These are phyloP conservation scores for Xylaria sp. DNA, from an alignment of 2,329 filamentous ascomycete genomes.

Conservation along the genomic window DNA sequence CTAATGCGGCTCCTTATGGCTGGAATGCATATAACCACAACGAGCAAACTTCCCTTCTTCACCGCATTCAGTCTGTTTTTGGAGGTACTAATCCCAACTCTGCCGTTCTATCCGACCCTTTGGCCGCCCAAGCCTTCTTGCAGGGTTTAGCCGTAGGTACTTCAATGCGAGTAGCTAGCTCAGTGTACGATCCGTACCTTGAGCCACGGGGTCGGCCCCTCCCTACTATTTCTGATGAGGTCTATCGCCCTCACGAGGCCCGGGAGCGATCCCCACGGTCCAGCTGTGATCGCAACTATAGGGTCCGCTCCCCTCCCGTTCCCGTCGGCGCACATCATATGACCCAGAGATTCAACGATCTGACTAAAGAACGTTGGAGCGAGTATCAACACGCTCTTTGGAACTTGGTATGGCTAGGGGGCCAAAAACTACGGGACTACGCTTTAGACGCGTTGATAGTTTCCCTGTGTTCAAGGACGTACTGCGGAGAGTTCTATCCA, in stretches of 20 bases:
- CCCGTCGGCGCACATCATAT: neutral
- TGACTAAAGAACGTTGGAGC: neutral
- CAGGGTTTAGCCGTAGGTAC: conserved; percentile 37
- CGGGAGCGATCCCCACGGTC: conserved; percentile 29
- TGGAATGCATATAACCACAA: conserved; percentile 2
- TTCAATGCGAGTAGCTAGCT: conserved; percentile 11
- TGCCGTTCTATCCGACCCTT: conserved; percentile 30
- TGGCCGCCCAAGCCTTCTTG: conserved; percentile 37
- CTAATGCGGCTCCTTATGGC: conserved; percentile 6
- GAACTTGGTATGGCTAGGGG: neutral
- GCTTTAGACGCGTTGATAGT: neutral
- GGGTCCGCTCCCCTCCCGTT: conserved; percentile 25
- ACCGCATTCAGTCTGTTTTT: conserved; percentile 30
- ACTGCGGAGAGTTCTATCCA: neutral
- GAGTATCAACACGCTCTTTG: neutral
- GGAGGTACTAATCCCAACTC: conserved; percentile 28
- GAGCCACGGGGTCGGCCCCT: conserved; percentile 9
- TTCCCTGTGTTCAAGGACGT: neutral
- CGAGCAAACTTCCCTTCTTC: conserved; percentile 28
- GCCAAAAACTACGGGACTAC: neutral
- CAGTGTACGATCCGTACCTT: conserved; percentile 15
- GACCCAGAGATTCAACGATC: neutral
- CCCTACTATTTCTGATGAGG: neutral
- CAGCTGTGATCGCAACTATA: conserved; percentile 7
- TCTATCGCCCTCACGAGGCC: conserved; percentile 18